phyloP scores from a whole-genome alignment of 176 grass and related monocot genomes.

The Dendrocalamus sinicus region DNA sequence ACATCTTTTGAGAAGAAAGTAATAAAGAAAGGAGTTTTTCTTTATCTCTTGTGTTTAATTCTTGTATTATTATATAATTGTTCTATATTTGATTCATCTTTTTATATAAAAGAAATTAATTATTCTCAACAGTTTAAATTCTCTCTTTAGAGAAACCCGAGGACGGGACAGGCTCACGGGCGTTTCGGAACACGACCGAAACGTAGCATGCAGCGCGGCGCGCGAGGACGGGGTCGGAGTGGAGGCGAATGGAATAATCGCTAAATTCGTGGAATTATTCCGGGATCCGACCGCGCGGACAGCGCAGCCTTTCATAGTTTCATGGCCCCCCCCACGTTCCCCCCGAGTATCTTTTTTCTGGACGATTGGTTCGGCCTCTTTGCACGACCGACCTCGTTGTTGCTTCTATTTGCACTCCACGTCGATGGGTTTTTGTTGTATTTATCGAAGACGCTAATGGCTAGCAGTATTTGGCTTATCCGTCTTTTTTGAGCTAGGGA shows the following conservation, averaged over 20 bases:
- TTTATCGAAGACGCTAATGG: neutral
- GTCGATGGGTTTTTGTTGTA: neutral
- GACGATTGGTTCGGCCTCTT: neutral
- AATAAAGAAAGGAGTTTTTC: too few species aligned
- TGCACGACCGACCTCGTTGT: neutral
- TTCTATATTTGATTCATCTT: too few species aligned
- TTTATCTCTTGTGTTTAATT: too few species aligned
- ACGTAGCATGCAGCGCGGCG: too few species aligned
- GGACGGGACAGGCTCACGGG: neutral
- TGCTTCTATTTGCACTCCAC: neutral
- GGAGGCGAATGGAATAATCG: neutral
- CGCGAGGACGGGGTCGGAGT: neutral
- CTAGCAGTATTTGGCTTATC: neutral
- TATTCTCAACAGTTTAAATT: too few species aligned
- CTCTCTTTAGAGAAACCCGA: too few species aligned
- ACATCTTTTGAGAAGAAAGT: too few species aligned
- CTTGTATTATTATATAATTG: too few species aligned
- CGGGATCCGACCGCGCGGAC: neutral
- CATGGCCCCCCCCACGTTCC: slow-evolving; percentile 1
- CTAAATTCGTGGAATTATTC: slow-evolving; percentile 39
- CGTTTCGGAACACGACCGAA: neutral
- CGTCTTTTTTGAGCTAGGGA: neutral
- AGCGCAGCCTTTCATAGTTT: slow-evolving; percentile 22
- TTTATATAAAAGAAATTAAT: too few species aligned
- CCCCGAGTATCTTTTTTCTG: neutral